These are phyloP conservation scores for Plasmodium sp. DNA, from an alignment of 169 alveolate species.

Conservation along the genomic window DNA sequence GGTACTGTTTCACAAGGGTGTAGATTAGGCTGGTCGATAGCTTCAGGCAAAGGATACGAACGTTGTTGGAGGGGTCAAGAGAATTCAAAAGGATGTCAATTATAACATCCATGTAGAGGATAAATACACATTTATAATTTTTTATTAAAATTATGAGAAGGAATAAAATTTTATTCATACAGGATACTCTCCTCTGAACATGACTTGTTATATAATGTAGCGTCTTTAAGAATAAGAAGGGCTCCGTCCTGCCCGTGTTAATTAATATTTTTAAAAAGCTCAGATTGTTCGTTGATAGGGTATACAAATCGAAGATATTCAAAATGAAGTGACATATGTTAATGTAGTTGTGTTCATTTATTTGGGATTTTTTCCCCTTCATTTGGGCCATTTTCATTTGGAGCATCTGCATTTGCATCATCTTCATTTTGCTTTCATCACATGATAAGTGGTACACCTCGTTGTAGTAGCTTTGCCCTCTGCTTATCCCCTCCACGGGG, in stretches of 20 bases:
- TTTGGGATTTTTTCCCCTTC: not conserved
- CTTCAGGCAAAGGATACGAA: slow-evolving; percentile 49
- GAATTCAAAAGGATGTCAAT: slow-evolving; percentile 63
- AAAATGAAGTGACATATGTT: slow-evolving; percentile 71
- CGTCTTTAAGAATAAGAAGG: slow-evolving; percentile 65
- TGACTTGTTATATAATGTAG: slow-evolving; percentile 43
- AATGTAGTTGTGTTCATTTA: slow-evolving; percentile 64
- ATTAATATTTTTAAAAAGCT: slow-evolving; percentile 56
- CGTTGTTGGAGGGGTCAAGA: slow-evolving; percentile 70
- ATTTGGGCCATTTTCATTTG: not conserved
- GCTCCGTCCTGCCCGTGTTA: slow-evolving; percentile 66
- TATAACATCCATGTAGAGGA: slow-evolving; percentile 35
- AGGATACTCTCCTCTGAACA: slow-evolving; percentile 45
- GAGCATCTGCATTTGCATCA: not conserved
- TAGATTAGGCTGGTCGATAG: slow-evolving; percentile 63
- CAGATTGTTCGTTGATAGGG: slow-evolving; percentile 47
- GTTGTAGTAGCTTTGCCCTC: not conserved
- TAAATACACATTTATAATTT: slow-evolving; percentile 59
- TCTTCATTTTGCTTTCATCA: not conserved
- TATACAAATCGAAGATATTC: slow-evolving; percentile 64
- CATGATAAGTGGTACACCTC: not conserved
- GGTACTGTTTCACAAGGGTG: slow-evolving; percentile 53
- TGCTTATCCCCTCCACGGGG: not conserved
- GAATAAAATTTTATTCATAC: slow-evolving; percentile 57
- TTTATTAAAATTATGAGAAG: slow-evolving; percentile 47